Evolutionary conservation across 352 stramenopile genomes (phyloP), one percentile per base, ranked within the genome.

Genomic region (Pythium volutum): DNA sequence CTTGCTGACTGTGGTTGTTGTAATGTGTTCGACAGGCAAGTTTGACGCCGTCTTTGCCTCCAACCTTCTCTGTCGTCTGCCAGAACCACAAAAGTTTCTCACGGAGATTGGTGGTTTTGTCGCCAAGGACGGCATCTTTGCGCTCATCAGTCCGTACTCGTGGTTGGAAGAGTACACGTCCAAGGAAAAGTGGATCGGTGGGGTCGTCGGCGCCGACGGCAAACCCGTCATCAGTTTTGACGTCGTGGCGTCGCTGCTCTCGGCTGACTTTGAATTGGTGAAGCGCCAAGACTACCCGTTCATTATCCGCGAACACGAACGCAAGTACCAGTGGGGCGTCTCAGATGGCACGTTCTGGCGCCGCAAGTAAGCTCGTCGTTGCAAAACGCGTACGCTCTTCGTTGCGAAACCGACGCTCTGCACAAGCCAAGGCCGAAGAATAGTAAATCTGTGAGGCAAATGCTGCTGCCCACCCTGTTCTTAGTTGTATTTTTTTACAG

Each of bases 91-190:
- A 27, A 83, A 87, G 38, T 98, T 97, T 68, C 65, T 99, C 22
- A 81, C 72, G 23, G 77, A 87, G 9, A 84, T 98, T 42, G 70
- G 73, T 33, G 62, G 69, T 7, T 87, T 99, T 53, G 77, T 99
- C 16, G 92, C 95, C 38, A 77, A 86, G 34, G 92, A 84, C 41
- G 97, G 97, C 18, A 79, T 98, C 56, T 82, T 98, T 31, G 91
- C 98, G 5, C 85, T 98, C 54, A 87, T 98, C 26, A 98, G 94
- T 23, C 97, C 97, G 29, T 99, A 98, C 75, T 98, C 91, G 53
- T 99, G 96, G 96, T 73, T 99, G 50, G 85, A 97, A 61, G 93
- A 99, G 66, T 99, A 98, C 77, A 99, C 97, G 9, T 68, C 80
- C n/a, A 85, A 88, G 56, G 76, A 91, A 34, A 83, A 95, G 54